Percentiles rank a stretch among this genome's conserved stretches.
Conservation (phyloP, 331 rosid genomes). For the Quercus tomentella region DNA sequence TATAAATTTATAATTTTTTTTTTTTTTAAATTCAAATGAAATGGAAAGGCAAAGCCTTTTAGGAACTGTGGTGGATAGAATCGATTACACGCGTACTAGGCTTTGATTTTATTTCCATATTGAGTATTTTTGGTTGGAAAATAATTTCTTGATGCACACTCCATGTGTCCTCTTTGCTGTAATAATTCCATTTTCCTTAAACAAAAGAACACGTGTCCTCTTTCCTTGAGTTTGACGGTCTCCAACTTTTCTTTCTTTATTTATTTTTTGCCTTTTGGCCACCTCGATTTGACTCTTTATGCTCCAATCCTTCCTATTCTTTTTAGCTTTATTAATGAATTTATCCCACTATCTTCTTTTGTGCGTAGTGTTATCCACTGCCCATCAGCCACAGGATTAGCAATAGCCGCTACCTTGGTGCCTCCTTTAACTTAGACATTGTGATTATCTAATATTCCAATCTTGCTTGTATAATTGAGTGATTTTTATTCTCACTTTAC, state of each 20-base stretch:
- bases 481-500: too few relatives aligned
- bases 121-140: background rate
- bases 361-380: background rate
- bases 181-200: too few relatives aligned
- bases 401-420: background rate
- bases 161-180: background rate
- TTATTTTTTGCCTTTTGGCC: constrained; percentile 5
- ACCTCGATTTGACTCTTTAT: constrained; percentile 35
- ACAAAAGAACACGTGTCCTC: constrained; percentile 33
- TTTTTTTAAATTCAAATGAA: background rate
- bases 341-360: background rate
- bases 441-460: background rate
- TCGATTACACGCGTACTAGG: constrained; percentile 22
- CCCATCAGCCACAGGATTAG: background rate
- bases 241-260: constrained; percentile 14
- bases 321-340: background rate
- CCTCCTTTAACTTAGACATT: background rate
- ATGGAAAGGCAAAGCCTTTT: constrained; percentile 4
- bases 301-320: constrained; percentile 10
- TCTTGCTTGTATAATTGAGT: background rate
- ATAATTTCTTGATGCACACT: constrained; percentile 23
- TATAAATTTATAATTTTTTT: too few relatives aligned
- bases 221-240: constrained; percentile 8
- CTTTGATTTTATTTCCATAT: constrained; percentile 23
- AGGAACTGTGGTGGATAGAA: constrained; percentile 25